Percentiles rank a stretch among this genome's conserved stretches.
These are phyloP conservation scores for Plasmodium adleri DNA, from an alignment of 169 alveolate genomes.

Conservation along the genomic window DNA sequence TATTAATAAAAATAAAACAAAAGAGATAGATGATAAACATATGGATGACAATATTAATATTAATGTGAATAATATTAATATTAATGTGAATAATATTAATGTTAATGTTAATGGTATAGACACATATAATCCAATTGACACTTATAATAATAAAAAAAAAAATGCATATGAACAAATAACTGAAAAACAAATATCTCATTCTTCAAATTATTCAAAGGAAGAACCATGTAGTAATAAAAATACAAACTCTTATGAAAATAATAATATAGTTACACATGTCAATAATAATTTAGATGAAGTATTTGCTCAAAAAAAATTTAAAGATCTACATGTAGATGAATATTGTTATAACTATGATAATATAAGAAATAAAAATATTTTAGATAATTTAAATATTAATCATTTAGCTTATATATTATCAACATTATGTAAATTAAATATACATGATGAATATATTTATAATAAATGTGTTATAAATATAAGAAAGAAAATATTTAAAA, in stretches of 20 bases:
- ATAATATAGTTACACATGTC: too few relatives aligned
- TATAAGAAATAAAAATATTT: constrained; percentile 17
- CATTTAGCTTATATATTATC: constrained; percentile 44
- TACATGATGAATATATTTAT: constrained; percentile 40
- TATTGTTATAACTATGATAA: constrained; percentile 1
- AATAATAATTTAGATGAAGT: too few relatives aligned
- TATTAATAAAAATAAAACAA: not conserved
- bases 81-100: not conserved
- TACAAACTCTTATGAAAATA: not conserved
- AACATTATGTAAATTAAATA: constrained; percentile 25
- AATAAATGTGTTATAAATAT: constrained; percentile 41
- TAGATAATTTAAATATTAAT: constrained; percentile 33
- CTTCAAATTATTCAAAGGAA: too few relatives aligned
- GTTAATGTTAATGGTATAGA: not conserved
- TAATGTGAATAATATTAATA: too few relatives aligned
- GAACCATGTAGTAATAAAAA: not conserved
- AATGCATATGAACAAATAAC: too few relatives aligned
- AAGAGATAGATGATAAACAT: not conserved
- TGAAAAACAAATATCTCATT: too few relatives aligned
- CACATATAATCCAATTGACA: too few relatives aligned
- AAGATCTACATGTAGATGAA: not conserved
- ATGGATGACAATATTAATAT: too few relatives aligned
- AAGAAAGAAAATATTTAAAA: constrained; percentile 51
- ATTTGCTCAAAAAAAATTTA: too few relatives aligned
- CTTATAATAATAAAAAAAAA: too few relatives aligned